Percentiles rank a stretch among this genome's conserved stretches.
phyloP scores from a whole-genome alignment of 768 basidiomycete genomes.

The Lactarius indigo region DNA sequence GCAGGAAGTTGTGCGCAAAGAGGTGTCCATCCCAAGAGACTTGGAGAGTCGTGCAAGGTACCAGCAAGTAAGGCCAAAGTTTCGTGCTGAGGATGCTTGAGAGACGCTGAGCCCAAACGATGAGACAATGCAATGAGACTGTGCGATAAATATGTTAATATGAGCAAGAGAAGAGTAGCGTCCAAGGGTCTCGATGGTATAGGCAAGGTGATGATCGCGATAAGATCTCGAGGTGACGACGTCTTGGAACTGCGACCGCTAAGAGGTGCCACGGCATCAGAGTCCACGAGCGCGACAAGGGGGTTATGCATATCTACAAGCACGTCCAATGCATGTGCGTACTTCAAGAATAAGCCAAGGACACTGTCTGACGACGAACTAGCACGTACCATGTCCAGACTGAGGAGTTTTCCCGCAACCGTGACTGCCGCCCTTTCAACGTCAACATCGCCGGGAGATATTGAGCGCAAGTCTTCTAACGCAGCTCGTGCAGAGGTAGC shows the following conservation, averaged over 20 bases:
- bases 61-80: slow-evolving; percentile 31
- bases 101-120: slow-evolving; percentile 22
- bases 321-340: slow-evolving; percentile 45
- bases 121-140: slow-evolving; percentile 44
- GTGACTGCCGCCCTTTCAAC: slow-evolving; percentile 72
- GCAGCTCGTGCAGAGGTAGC: slow-evolving; percentile 42
- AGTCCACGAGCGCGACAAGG: slow-evolving; percentile 34
- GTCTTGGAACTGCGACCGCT: slow-evolving; percentile 19
- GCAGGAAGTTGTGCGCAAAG: slow-evolving; percentile 40
- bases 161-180: slow-evolving; percentile 44
- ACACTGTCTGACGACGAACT: neutral
- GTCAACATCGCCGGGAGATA: slow-evolving; percentile 50
- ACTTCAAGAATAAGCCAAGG: slow-evolving; percentile 37
- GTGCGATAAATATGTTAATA: slow-evolving; percentile 59
- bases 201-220: slow-evolving; percentile 42
- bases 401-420: slow-evolving; percentile 61
- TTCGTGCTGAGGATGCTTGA: slow-evolving; percentile 14
- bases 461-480: slow-evolving; percentile 44
- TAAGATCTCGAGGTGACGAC: slow-evolving; percentile 15
- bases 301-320: slow-evolving; percentile 46
- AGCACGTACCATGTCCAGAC: slow-evolving; percentile 63
- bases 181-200: slow-evolving; percentile 34
- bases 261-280: neutral
- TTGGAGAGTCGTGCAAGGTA: slow-evolving; percentile 34
- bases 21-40: slow-evolving; percentile 54